Percentiles rank a stretch among this genome's conserved stretches.
These are phyloP conservation scores for Ascomycota sp. DNA, from an alignment of 2,329 filamentous ascomycete species.

Conservation along the genomic window DNA sequence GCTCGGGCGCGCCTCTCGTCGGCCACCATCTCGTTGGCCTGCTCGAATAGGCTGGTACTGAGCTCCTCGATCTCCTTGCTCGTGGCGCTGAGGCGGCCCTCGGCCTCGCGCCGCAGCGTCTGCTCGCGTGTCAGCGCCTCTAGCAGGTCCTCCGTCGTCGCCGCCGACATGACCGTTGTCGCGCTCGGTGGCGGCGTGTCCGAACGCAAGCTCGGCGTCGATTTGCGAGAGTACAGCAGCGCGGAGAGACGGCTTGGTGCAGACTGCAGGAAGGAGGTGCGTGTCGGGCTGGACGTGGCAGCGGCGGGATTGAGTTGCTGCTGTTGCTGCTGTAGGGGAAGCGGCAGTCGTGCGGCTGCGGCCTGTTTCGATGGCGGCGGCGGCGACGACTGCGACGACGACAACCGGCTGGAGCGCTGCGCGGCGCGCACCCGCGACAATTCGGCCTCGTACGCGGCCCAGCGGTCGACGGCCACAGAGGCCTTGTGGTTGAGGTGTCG, in stretches of 20 bases:
- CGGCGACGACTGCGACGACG: background rate
- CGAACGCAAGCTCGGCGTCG: constrained; percentile 7
- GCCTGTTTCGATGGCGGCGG: too few species aligned
- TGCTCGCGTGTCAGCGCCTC: constrained; percentile 44
- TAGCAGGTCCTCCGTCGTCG: constrained; percentile 28
- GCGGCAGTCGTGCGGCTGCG: background rate
- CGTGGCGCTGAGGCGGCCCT: constrained; percentile 42
- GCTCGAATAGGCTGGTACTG: constrained; percentile 51
- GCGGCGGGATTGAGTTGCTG: constrained; percentile 2
- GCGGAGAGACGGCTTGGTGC: constrained; percentile 22
- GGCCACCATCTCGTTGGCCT: constrained; percentile 76
- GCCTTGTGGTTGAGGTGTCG: constrained; percentile 48
- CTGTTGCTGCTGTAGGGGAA: constrained; percentile 6
- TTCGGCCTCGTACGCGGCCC: constrained; percentile 66
- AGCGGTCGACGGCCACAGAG: constrained; percentile 37
- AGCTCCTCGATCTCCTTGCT: constrained; percentile 59
- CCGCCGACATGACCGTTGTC: constrained; percentile 8
- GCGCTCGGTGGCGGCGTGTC: constrained; percentile 4
- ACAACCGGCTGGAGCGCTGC: constrained; percentile 3
- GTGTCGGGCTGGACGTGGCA: constrained; percentile 10
- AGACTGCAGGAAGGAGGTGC: constrained; percentile 23
- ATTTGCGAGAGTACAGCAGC: constrained; percentile 24
- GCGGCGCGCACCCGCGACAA: constrained; percentile 33
- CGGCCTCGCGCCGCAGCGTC: constrained; percentile 41
- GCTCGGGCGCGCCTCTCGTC: constrained; percentile 48